Evolutionary conservation across 208 protist species (phyloP), one percentile per base, ranked within the genome.

Genomic region (Wallacemonas sp.): DNA sequence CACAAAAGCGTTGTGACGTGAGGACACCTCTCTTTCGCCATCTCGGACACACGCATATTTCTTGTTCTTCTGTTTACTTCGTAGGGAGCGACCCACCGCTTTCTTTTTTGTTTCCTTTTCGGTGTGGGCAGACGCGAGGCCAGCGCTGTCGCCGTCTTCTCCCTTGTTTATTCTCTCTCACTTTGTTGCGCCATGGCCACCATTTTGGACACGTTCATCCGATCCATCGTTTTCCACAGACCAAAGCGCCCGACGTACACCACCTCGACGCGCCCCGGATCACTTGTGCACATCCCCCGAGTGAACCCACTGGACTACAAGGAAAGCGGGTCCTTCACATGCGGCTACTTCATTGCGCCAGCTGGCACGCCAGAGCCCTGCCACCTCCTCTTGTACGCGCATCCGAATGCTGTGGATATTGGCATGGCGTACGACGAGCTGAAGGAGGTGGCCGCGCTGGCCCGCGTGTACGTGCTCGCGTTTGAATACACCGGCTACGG

Each of bases 401-500:
- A 95, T 62, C 85, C 83, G 24, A 95, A 95, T 52, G 90, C 87
- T 6, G 87, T 92, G 1, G 90, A 95, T 63, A 89, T 93, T 69
- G 90, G 78, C 6, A 84, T 90, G 66, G 72, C 83, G 61, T 85
- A 85, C 70, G 78, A 81, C 33, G 82, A 90, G 67, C 65, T 93
- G 46, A 81, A 76, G 39, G 76, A 85, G 52, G 47, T 95, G 12
- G 62, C 76, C 65, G 71, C 82, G 52, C 69, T 81, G 26, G 74
- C 80, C 16, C 76, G 72, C 33, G 72, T 87, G 11, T 80, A 80
- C 34, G 81, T 93, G 12, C 65, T 95, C 11, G 52, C 84, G 14
- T 88, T 90, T 43, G 90, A 95, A 66, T 95, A 93, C 73, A 81
- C 69, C 12, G 90, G 90, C 39, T 95, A 95, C 65, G 90, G 90